phyloP scores from a whole-genome alignment of 192 early-diverging fungal genomes.

The Coemansia sp. region DNA sequence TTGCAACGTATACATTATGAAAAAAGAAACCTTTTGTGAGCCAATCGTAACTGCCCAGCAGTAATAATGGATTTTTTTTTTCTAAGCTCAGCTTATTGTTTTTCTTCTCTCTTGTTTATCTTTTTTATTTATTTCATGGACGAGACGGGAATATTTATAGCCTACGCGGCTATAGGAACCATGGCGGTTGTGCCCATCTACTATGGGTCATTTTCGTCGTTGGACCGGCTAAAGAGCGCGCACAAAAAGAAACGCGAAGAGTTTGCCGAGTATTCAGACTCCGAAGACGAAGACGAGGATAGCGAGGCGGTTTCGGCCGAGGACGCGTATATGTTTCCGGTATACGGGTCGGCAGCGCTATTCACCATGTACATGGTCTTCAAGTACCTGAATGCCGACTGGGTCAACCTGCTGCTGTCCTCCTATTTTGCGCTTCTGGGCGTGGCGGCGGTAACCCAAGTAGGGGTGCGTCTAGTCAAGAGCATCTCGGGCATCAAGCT shows the following conservation, averaged over 20 bases:
- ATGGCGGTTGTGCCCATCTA: conserved; percentile 91
- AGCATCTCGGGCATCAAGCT: conserved; percentile 57
- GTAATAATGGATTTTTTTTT: conserved; percentile 1
- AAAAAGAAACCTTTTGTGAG: not conserved
- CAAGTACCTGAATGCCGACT: conserved; percentile 80
- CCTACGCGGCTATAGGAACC: conserved; percentile 79
- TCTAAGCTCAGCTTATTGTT: not conserved
- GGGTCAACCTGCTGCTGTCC: conserved; percentile 77
- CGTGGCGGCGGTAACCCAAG: conserved; percentile 69
- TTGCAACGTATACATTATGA: conserved; percentile 10
- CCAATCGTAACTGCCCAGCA: not conserved
- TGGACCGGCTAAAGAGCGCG: conserved; percentile 59
- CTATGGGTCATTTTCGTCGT: conserved; percentile 73
- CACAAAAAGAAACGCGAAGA: conserved; percentile 35
- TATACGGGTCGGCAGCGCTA: conserved; percentile 81
- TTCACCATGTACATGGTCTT: conserved; percentile 85
- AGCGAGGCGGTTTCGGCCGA: conserved; percentile 78
- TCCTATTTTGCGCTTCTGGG: conserved; percentile 85
- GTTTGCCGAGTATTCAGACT: conserved; percentile 56
- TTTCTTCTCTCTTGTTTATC: not conserved
- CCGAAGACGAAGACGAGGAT: conserved; percentile 65
- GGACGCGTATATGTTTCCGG: conserved; percentile 92
- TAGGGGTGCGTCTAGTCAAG: conserved; percentile 57
- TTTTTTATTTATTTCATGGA: conserved; percentile 8
- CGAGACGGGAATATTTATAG: conserved; percentile 52